A percentile compares a stretch with the other conserved stretches of the same genome.
These are phyloP conservation scores for Pichia kluyveri DNA, from an alignment of 805 yeast genomes.

Conservation along the genomic window DNA sequence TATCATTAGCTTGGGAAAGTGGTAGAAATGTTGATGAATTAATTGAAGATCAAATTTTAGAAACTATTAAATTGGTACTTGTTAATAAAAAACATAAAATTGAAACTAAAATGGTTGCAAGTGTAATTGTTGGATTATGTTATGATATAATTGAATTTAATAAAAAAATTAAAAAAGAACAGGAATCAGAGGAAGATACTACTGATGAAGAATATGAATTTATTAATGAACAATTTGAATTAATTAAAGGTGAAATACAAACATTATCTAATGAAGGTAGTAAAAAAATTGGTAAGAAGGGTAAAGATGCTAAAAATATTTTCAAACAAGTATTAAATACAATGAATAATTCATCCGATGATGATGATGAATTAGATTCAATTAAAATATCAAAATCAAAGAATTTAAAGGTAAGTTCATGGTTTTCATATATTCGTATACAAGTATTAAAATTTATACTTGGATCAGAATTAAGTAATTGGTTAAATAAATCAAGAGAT, in stretches of 20 bases:
- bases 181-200: conserved; percentile 14
- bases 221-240: conserved; percentile 3
- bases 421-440: conserved; percentile 42
- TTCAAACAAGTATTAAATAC: conserved; percentile 44
- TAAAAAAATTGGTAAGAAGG: conserved; percentile 52
- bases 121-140: conserved; percentile 45
- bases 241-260: conserved; percentile 30
- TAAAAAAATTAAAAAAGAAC: conserved; percentile 35
- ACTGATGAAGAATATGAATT: conserved; percentile 38
- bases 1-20: conserved; percentile 28
- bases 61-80: conserved; percentile 23
- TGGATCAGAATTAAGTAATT: conserved; percentile 42
- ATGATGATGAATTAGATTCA: conserved; percentile 3
- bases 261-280: conserved; percentile 42
- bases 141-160: conserved; percentile 35
- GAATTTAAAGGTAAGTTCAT: conserved; percentile 37
- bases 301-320: conserved; percentile 50
- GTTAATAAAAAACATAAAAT: neutral
- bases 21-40: conserved; percentile 11
- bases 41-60: conserved; percentile 8
- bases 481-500: conserved; percentile 28
- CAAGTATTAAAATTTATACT: conserved; percentile 42
- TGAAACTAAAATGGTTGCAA: conserved; percentile 33
- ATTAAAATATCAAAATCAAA: conserved; percentile 37
- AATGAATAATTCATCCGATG: neutral